Evolutionary conservation across 192 early-diverging fungal genomes (phyloP).

Genomic region (Backusella morwellensis): DNA sequence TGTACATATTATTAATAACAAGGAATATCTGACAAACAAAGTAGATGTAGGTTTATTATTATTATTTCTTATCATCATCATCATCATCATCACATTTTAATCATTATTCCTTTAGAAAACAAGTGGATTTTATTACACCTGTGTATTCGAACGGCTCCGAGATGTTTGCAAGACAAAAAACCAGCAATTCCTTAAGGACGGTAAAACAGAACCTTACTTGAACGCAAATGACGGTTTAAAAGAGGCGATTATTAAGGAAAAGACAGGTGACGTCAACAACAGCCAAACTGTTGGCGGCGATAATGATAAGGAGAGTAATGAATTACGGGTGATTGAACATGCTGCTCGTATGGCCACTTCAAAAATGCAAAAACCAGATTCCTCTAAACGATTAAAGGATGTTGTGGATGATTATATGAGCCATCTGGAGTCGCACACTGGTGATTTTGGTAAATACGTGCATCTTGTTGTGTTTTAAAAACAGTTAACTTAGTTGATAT

Average conservation of each 20-base stretch:
- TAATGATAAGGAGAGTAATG: neutral
- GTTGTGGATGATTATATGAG: slow-evolving; percentile 10
- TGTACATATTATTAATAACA: slow-evolving; percentile 18
- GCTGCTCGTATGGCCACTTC: neutral
- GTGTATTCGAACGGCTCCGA: neutral
- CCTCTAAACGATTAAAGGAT: neutral
- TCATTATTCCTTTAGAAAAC: slow-evolving; percentile 8
- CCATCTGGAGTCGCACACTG: neutral
- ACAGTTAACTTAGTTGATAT: neutral
- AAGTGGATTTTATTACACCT: slow-evolving; percentile 27
- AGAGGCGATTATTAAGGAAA: neutral
- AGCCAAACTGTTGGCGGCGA: neutral
- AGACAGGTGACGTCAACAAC: neutral
- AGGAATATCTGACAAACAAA: slow-evolving; percentile 6
- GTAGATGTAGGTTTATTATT: neutral
- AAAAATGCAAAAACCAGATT: neutral
- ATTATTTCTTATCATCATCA: neutral
- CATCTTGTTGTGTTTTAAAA: neutral
- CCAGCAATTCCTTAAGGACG: neutral
- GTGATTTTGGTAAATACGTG: neutral
- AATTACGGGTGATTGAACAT: neutral
- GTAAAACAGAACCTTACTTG: neutral
- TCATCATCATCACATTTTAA: neutral
- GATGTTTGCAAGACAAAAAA: neutral
- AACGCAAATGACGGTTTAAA: neutral